Percentiles rank a stretch among this genome's conserved stretches.
These are phyloP conservation scores for Candida parachauliodes DNA, from an alignment of 805 yeast genomes.

Conservation along the genomic window DNA sequence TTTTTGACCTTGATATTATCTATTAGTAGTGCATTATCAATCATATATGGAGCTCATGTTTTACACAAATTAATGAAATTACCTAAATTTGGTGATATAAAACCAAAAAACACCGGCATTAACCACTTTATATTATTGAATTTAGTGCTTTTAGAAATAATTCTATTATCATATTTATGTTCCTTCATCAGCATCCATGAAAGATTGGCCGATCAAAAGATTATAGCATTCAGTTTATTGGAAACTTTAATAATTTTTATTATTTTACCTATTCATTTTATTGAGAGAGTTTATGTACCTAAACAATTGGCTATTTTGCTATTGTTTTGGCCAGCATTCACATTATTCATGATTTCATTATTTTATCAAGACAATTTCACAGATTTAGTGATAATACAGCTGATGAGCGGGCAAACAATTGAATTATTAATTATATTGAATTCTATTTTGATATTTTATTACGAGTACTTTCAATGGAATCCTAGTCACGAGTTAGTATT, in stretches of 20 bases:
- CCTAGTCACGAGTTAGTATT: slow-evolving; percentile 39
- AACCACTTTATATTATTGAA: slow-evolving; percentile 18
- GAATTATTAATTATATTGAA: slow-evolving; percentile 26
- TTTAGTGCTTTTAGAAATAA: slow-evolving; percentile 17
- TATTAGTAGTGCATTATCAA: slow-evolving; percentile 9
- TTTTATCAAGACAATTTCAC: slow-evolving; percentile 26
- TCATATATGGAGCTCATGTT: slow-evolving; percentile 7
- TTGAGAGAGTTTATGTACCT: slow-evolving; percentile 21
- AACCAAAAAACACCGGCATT: slow-evolving; percentile 24
- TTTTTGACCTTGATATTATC: slow-evolving; percentile 18
- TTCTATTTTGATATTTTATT: slow-evolving; percentile 26
- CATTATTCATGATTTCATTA: slow-evolving; percentile 15
- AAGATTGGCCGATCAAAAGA: slow-evolving; percentile 19
- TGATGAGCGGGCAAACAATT: slow-evolving; percentile 7
- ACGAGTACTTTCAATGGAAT: slow-evolving; percentile 38
- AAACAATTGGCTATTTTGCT: slow-evolving; percentile 20
- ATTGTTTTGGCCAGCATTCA: slow-evolving; percentile 27
- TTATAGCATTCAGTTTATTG: slow-evolving; percentile 14
- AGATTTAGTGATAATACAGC: slow-evolving; percentile 18
- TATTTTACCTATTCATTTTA: slow-evolving; percentile 24
- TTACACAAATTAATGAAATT: neutral
- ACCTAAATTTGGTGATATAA: slow-evolving; percentile 15
- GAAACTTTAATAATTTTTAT: slow-evolving; percentile 10
- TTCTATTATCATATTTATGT: slow-evolving; percentile 14
- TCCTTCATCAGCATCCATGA: slow-evolving; percentile 18